Base-by-base conservation (phyloP, 345 rosid species). In the Xanthoceras sorbifolium region DNA sequence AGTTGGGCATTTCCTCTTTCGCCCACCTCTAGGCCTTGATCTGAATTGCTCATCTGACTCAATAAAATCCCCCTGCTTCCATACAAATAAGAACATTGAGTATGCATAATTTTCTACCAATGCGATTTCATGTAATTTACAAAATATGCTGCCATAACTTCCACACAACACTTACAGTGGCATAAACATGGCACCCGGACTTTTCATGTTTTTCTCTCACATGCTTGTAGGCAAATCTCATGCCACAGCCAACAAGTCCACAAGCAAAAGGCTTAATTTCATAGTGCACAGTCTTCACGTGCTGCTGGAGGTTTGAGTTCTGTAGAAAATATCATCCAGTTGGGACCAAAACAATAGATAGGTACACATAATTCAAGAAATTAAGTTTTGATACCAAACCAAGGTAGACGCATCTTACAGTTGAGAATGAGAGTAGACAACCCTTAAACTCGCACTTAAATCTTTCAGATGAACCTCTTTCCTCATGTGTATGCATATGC, bases 151-250 rank as follows among this genome's bases (percentile, higher is more conserved):
- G n/a, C n/a, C n/a, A n/a, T n/a, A n/a, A n/a, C n/a, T n/a, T n/a
- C n/a, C n/a, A n/a, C n/a, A 74, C 0, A 23, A 46, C 65, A 82
- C 97, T 87, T 85, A 93, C 95, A 25, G 86, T 81, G 66, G 87
- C 64, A 68, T 86, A 93, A 25, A 84, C 9, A 65, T 93, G 97
- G 69, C 78, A 34, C 1, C 84, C 86, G 0, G 91, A 80, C 28
- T 90, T 89, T 83, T 95, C 98, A 26, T 89, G 98, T 6, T 87
- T 86, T 77, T 87, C 89, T 72, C 97, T 87, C 11, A 93, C 94
- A 54, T 95, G 99, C 78, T 89, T 93, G 86, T 82, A 95, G 4
- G 92, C 79, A 75, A 93, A 93, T 75, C 83, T 89, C 94, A 74
- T 83, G 59, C 86, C 91, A 77, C 99, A 95, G 14, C 84, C 88